Conservation (phyloP, 2,329 filamentous ascomycete genomes). For the Verticillium isaacii region DNA sequence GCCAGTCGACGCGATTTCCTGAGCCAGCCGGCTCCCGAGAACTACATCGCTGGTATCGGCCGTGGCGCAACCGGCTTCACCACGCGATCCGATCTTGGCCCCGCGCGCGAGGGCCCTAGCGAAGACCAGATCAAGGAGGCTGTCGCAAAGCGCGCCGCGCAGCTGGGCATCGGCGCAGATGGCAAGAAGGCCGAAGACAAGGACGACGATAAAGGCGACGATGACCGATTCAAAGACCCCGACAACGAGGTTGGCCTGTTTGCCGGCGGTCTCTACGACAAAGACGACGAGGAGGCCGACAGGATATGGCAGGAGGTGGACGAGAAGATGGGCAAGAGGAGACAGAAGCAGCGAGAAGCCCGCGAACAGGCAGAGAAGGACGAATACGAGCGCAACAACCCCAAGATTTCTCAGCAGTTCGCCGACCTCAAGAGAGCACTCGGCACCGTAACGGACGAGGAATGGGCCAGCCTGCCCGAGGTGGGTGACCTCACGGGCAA, state of each 20-base stretch:
- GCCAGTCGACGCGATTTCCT: conserved; percentile 75
- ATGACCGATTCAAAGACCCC: conserved; percentile 86
- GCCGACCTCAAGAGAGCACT: conserved; percentile 91
- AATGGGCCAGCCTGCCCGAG: conserved; percentile 93
- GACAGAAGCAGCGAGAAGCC: conserved; percentile 88
- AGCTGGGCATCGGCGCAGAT: conserved; percentile 65
- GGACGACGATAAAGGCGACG: conserved; percentile 67
- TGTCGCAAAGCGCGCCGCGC: conserved; percentile 86
- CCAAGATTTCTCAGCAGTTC: conserved; percentile 97
- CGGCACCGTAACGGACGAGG: conserved; percentile 83
- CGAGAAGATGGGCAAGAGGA: conserved; percentile 90
- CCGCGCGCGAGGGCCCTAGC: conserved; percentile 88
- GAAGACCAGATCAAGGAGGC: conserved; percentile 98
- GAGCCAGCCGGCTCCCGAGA: conserved; percentile 77
- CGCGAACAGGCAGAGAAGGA: conserved; percentile 87
- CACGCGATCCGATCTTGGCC: conserved; percentile 91
- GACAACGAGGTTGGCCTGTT: conserved; percentile 97
- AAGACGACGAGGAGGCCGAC: conserved; percentile 97
- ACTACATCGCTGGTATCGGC: conserved; percentile 93
- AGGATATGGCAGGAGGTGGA: conserved; percentile 93
- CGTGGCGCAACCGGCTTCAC: conserved; percentile 98
- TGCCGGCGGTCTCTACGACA: conserved; percentile 91
- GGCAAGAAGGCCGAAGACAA: conserved; percentile 68
- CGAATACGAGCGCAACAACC: conserved; percentile 95
- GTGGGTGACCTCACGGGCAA: conserved; percentile 96